Evolutionary conservation across 306 rosid genomes (phyloP).

Genomic region (Herpetospermum pedunculosum): DNA sequence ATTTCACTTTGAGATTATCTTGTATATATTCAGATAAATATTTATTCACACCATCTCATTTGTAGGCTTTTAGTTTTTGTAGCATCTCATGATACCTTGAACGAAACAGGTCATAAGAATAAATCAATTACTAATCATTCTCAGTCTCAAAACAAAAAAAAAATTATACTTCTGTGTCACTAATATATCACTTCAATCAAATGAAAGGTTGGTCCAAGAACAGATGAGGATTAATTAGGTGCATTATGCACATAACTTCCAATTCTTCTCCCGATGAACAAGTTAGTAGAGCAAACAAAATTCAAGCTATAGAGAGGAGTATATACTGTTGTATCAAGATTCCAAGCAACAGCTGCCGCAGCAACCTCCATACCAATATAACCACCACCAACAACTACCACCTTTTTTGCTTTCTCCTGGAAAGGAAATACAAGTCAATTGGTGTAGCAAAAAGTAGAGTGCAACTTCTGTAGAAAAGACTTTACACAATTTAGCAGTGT

Average conservation of each 20-base stretch:
- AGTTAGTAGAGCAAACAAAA: not conserved
- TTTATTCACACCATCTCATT: not conserved
- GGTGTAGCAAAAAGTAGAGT: not conserved
- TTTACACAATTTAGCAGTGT: not conserved
- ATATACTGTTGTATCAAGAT: constrained; percentile 84
- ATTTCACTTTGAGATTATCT: not conserved
- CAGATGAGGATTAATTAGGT: not conserved
- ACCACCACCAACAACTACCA: constrained; percentile 92
- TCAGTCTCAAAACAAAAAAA: not conserved
- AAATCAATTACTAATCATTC: not conserved
- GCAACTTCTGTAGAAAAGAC: not conserved
- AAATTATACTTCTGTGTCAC: not conserved
- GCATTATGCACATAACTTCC: not conserved
- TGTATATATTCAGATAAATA: not conserved
- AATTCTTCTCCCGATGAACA: not conserved
- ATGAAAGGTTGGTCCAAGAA: not conserved
- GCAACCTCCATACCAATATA: constrained; percentile 97
- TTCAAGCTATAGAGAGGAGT: not conserved
- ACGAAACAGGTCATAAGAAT: not conserved
- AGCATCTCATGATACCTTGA: not conserved
- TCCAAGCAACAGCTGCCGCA: constrained; percentile 90
- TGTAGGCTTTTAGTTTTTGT: not conserved
- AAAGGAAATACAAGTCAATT: constrained; percentile 9
- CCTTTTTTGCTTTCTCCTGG: constrained; percentile 64
- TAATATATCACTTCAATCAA: not conserved